phyloP scores from a whole-genome alignment of 371 early-diverging fungal genomes.

The Blakeslea trispora region DNA sequence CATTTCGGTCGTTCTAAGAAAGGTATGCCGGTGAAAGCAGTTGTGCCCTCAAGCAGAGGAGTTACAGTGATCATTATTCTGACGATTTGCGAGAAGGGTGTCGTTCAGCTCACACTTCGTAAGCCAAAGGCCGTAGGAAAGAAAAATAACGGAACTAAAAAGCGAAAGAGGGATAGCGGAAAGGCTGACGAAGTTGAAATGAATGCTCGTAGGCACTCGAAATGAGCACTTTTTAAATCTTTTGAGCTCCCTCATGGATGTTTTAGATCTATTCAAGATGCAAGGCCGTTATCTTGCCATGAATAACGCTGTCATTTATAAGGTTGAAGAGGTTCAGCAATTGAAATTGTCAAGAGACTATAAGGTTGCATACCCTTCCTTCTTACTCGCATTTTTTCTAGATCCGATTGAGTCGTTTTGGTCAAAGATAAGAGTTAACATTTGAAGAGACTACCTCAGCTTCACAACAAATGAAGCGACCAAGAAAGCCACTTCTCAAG shows the following conservation, averaged over 20 bases:
- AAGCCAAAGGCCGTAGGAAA: constrained; percentile 10
- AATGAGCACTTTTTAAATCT: constrained; percentile 7
- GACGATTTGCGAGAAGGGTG: constrained; percentile 6
- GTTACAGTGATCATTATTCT: constrained; percentile 10
- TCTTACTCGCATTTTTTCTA: constrained; percentile 13
- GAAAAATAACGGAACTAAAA: constrained; percentile 1
- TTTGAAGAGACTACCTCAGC: constrained; percentile 3
- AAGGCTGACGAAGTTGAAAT: constrained; percentile 6
- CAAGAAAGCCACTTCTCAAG: background rate
- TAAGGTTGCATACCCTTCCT: constrained; percentile 11
- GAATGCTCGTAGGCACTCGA: constrained; percentile 6
- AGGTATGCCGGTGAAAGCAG: constrained; percentile 4
- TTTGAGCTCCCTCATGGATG: constrained; percentile 2
- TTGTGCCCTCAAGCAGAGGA: constrained; percentile 12
- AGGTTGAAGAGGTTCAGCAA: constrained; percentile 2
- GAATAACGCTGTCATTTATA: constrained; percentile 15
- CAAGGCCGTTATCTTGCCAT: constrained; percentile 9
- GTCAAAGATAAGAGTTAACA: constrained; percentile 9
- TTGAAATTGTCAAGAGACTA: constrained; percentile 7
- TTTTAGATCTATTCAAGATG: constrained; percentile 1
- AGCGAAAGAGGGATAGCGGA: constrained; percentile 7
- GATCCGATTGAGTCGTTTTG: constrained; percentile 11
- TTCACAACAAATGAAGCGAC: background rate
- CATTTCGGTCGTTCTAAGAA: constrained; percentile 8
- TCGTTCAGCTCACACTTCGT: constrained; percentile 5